Base-by-base conservation (phyloP, 2,329 filamentous ascomycete species). In the Pseudogymnoascus sp. region DNA sequence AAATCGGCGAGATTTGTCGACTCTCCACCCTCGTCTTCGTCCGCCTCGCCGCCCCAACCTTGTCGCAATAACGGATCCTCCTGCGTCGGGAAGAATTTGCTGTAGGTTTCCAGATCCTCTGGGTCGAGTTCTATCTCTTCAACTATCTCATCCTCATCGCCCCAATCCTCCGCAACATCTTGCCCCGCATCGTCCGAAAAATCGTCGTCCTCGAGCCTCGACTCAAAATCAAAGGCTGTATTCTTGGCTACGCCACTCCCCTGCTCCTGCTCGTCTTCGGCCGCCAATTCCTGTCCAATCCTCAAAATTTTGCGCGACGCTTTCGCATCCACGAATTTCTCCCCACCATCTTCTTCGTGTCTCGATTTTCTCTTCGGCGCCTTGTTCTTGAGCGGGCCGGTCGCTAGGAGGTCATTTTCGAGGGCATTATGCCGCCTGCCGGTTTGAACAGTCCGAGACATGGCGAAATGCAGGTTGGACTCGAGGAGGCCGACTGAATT, bases 1-100 rank as follows among this genome's bases (percentile, higher is more conserved):
- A 99, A 79, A 72, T 96, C 93, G 15, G 95, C 92, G 64, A 99
- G 80, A 74, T 97, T 96, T 66, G 89, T 91, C 13, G 83, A 81
- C 64, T 82, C 78, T 13, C 80, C 80, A 42, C 79, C 78, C 37
- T 80, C 77, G 31, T 77, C 72, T 63, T 72, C 72, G 15, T 76
- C 76, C 11, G 77, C 78, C 60, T 75, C 76, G 4, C 76, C 74
- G 31, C 68, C 71, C 71, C 71, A 74, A 11, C 72, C 71, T 44
- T 70, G 65, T 56, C 64, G 68, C 42, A 73, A 38, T 23, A 73
- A 67, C 15, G 68, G 65, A 67, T 73, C 73, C 66, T 91, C 88
- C 69, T 89, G 82, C 29, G 81, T 82, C 7, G 87, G 90, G 70
- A 97, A 84, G 74, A 97, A 97, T 71, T 89, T 92, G 76, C 93